Base-by-base conservation (phyloP, 2,329 filamentous ascomycete species). In the Colletotrichum lini region DNA sequence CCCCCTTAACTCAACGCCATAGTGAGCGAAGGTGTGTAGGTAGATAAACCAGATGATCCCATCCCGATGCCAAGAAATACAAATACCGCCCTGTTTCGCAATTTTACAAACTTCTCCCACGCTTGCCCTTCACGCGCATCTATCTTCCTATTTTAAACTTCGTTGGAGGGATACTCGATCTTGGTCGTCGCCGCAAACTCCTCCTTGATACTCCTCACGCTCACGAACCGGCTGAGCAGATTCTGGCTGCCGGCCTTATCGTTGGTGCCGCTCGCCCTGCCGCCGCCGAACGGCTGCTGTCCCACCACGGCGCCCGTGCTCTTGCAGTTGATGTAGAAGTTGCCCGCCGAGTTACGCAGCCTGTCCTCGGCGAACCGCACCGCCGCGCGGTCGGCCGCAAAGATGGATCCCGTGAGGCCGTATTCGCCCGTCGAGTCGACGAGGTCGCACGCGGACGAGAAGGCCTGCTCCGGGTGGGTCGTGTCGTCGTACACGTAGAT, bases 301-400 rank as follows among this genome's bases (percentile, higher is more conserved):
- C 91, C 91, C 9, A 93, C 91, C 30, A 94, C 90, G 18, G 91
- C 91, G 49, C 91, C 92, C 2, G 91, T 93, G 80, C 89, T 92
- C 88, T 95, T 95, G 85, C 91, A 93, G 84, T 95, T 96, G 82
- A 96, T 87, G 84, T 96, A 96, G 80, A 95, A 95, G 85, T 96
- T 96, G 52, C 93, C 93, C 0, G 93, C 93, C 0, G 91, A 85
- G 79, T 95, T 90, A 74, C 92, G 86, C 64, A 96, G 85, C 72
- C 86, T 88, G 75, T 94, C 89, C 80, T 95, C 93, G 0, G 93
- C 93, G 67, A 86, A 86, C 30, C 91, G 87, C 70, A 95, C 83
- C 16, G 87, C 91, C 57, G 86, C 82, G 50, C 93, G 85, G 80
- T 95, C 92, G 67, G 86, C 82, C 12, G 93, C 92, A 80, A 96